phyloP scores from a whole-genome alignment of 179 eudicot genomes.

The Drosera spatulata region DNA sequence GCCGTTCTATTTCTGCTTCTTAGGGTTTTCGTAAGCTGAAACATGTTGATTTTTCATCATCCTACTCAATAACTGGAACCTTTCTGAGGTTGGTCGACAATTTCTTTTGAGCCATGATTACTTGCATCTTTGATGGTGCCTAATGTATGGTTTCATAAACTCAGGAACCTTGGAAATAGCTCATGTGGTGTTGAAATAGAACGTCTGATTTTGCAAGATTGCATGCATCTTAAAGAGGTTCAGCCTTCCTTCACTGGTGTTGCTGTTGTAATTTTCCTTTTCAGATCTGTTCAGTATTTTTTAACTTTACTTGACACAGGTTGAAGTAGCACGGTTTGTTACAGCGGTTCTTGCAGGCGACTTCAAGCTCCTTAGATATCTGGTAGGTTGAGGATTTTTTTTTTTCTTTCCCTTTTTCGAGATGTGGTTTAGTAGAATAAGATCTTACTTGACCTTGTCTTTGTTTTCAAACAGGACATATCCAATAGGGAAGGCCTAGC shows the following conservation, averaged over 20 bases:
- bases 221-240: slow-evolving; percentile 58
- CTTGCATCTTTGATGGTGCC: no score
- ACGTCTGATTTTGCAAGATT: slow-evolving; percentile 44
- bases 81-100: slow-evolving; percentile 32
- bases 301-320: slow-evolving; percentile 17
- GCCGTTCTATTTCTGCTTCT: background rate
- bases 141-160: background rate
- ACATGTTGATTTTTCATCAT: slow-evolving; percentile 43
- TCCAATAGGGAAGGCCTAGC: slow-evolving; percentile 60
- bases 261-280: background rate
- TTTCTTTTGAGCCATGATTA: background rate
- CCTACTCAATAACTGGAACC: slow-evolving; percentile 44
- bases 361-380: slow-evolving; percentile 38
- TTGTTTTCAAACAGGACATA: slow-evolving; percentile 29
- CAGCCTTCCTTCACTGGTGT: background rate
- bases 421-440: background rate
- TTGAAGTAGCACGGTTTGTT: slow-evolving; percentile 35
- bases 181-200: slow-evolving; percentile 34
- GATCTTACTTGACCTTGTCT: background rate
- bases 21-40: slow-evolving; percentile 49
- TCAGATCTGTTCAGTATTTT: background rate
- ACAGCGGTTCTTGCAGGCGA: slow-evolving; percentile 45
- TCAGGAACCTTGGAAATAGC: slow-evolving; percentile 38
- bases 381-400: slow-evolving; percentile 30
- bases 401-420: background rate